Percentiles rank a stretch among this genome's conserved stretches.
Conservation (phyloP, 495 filamentous ascomycete species). For the Talaromyces stipitatus region DNA sequence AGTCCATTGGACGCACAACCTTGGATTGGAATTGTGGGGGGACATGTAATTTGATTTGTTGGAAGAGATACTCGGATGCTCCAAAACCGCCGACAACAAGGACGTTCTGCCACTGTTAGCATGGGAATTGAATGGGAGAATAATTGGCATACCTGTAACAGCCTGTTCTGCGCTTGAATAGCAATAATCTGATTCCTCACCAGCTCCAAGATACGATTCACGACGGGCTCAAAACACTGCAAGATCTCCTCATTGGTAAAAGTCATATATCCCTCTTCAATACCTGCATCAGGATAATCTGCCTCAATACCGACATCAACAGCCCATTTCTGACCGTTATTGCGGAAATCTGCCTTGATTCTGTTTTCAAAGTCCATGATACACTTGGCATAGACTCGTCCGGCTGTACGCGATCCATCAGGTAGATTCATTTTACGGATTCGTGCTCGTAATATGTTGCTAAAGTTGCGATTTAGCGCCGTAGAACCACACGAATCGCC, state of each 20-base stretch:
- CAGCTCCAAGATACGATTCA: constrained; percentile 69
- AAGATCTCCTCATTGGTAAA: constrained; percentile 78
- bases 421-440: constrained; percentile 81
- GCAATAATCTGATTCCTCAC: constrained; percentile 77
- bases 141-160: constrained; percentile 52
- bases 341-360: constrained; percentile 77
- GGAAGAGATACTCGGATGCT: constrained; percentile 77
- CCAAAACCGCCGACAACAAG: constrained; percentile 74
- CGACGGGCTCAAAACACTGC: constrained; percentile 74
- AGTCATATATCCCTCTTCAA: constrained; percentile 77
- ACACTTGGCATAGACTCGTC: constrained; percentile 74
- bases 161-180: constrained; percentile 67
- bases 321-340: constrained; percentile 77
- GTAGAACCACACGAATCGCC: constrained; percentile 75
- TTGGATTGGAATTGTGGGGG: constrained; percentile 73
- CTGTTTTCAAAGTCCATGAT: constrained; percentile 83
- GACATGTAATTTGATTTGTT: constrained; percentile 73
- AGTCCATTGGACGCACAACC: constrained; percentile 80
- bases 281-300: constrained; percentile 71
- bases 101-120: constrained; percentile 46
- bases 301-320: constrained; percentile 77
- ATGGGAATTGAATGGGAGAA: background rate
- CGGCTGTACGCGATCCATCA: constrained; percentile 66
- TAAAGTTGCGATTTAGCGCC: constrained; percentile 74
- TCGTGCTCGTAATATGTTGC: constrained; percentile 71